phyloP scores from a whole-genome alignment of 2,329 filamentous ascomycete genomes.

The Talaromyces sp. region DNA sequence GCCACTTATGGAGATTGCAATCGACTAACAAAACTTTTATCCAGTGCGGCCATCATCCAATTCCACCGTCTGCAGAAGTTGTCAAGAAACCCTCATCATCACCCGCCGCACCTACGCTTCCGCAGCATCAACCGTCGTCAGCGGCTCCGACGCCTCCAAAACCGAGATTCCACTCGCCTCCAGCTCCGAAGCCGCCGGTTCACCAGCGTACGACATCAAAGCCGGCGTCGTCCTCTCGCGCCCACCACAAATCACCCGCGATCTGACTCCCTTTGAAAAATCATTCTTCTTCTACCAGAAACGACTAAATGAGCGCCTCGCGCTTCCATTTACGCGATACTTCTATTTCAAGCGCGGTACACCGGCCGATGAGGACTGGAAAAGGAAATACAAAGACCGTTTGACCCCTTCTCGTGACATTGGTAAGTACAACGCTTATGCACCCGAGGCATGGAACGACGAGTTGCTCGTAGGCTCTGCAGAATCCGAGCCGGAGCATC shows the following conservation, averaged over 20 bases:
- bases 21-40: conserved; percentile 19
- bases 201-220: conserved; percentile 46
- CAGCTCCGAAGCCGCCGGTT: conserved; percentile 40
- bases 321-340: conserved; percentile 78
- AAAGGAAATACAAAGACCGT: conserved; percentile 74
- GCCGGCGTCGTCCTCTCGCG: conserved; percentile 81
- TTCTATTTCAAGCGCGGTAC: conserved; percentile 96
- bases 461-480: conserved; percentile 74
- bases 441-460: conserved; percentile 80
- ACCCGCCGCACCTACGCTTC: conserved; percentile 38
- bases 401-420: conserved; percentile 78
- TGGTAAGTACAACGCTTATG: conserved; percentile 74
- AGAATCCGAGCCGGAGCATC: conserved; percentile 60
- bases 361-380: conserved; percentile 81
- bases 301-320: conserved; percentile 87
- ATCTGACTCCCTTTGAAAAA: conserved; percentile 82
- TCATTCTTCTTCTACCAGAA: conserved; percentile 97
- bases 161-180: conserved; percentile 33
- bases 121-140: conserved; percentile 36
- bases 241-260: conserved; percentile 78
- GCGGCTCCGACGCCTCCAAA: conserved; percentile 26
- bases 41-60: conserved; percentile 33
- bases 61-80: conserved; percentile 42
- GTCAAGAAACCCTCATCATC: conserved; percentile 40
- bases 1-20: background rate